Base-by-base conservation (phyloP, 169 alveolate species). In the Plasmodium blacklocki region DNA sequence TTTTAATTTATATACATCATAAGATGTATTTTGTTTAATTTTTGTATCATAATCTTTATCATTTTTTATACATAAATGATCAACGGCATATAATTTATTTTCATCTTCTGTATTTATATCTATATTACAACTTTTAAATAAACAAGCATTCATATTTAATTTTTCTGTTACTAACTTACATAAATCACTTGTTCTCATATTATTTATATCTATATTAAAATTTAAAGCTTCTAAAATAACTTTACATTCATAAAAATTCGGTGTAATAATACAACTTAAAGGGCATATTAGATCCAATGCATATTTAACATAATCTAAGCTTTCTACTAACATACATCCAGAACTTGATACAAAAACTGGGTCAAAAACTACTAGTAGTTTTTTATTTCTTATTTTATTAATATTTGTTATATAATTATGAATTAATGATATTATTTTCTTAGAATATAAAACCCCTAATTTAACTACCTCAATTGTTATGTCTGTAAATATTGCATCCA, bases 331-430 rank as follows among this genome's bases (percentile, higher is more conserved):
- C 19, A 58, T 39, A 45, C 88, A 74, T 3, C 88, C 88, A 12
- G 74, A 59, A 59, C 88, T 74, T 23, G 88, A 74, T 4, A 74
- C 88, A 74, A 74, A 74, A 14, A 74, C 88, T 11, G 88, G 88
- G 23, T 74, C 88, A 49, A 74, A 74, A 56, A 74, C 88, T 74
- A 74, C 74, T 7, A 74, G 29, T 26, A 74, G 32, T 74, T 74
- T 74, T 59, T 59, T 74, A n/a, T 49, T 74, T 39, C 88, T 74
- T 74, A 58, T 74, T 15, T 29, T 74, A 49, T 74, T 74, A 26
- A 74, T 59, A 59, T 74, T n/a, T 74, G 23, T 26, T 74, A 74
- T 49, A 18, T 74, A 74, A 21, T 74, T 49, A 74, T 26, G 73
- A 59, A 74, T 59, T 18, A 74, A 59, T 32, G 73, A 74, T 43